A percentile compares a stretch with the other conserved stretches of the same genome.
phyloP scores from a whole-genome alignment of 148 eudicot species.

The Vaccinium darrowii region DNA sequence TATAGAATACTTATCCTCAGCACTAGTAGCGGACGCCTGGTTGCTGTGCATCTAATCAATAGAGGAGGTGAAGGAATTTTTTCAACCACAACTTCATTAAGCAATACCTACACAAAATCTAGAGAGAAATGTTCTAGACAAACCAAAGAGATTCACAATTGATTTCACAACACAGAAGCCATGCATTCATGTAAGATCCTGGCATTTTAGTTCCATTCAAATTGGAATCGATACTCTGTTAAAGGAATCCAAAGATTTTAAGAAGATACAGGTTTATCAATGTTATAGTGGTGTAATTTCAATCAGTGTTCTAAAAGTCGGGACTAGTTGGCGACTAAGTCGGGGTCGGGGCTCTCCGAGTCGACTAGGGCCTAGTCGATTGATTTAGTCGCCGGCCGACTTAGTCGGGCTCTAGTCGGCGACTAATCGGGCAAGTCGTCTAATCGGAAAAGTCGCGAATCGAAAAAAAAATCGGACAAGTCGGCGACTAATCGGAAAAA shows the following conservation, averaged over 20 bases:
- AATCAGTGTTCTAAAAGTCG: too few relatives aligned
- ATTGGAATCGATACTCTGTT: not conserved
- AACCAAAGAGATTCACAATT: not conserved
- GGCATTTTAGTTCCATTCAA: not conserved
- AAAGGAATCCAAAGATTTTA: not conserved
- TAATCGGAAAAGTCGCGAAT: too few relatives aligned
- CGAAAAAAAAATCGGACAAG: too few relatives aligned
- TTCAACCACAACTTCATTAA: not conserved
- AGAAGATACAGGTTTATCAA: not conserved
- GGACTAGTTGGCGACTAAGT: too few relatives aligned
- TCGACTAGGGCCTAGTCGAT: too few relatives aligned
- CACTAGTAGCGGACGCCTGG: not conserved
- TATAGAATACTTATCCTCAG: not conserved
- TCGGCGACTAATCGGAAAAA: too few relatives aligned
- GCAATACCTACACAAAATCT: not conserved
- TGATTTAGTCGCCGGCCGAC: too few relatives aligned
- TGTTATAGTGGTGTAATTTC: constrained; percentile 8
- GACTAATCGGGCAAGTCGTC: too few relatives aligned
- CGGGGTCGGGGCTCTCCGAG: too few relatives aligned
- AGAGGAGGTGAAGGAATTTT: not conserved
- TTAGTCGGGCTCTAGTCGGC: too few relatives aligned
- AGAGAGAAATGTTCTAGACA: not conserved
- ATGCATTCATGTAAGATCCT: not conserved
- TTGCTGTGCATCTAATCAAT: not conserved
- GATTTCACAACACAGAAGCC: not conserved